These are phyloP conservation scores for Fraxinus quadrangulata DNA, from an alignment of 257 asterid species.

Conservation along the genomic window DNA sequence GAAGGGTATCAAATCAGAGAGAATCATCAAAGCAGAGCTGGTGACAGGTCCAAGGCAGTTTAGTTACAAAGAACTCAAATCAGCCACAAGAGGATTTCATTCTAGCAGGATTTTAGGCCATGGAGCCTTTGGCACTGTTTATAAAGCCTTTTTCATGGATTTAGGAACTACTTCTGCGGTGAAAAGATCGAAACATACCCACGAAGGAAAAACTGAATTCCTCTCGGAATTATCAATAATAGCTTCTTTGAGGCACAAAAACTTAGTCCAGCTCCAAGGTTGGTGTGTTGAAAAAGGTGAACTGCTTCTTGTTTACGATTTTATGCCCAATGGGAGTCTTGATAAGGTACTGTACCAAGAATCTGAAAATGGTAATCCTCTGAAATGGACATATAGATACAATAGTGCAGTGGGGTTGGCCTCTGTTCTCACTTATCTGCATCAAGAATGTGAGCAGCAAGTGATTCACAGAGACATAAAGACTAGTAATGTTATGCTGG, in stretches of 20 bases:
- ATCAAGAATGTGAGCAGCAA: slow-evolving; percentile 95
- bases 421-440: slow-evolving; percentile 76
- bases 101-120: slow-evolving; percentile 70
- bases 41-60: slow-evolving; percentile 77
- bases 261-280: slow-evolving; percentile 81
- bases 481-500: slow-evolving; percentile 84
- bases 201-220: slow-evolving; percentile 82
- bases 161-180: slow-evolving; percentile 63
- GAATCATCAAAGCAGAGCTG: slow-evolving; percentile 53
- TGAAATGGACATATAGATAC: slow-evolving; percentile 74
- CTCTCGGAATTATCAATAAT: slow-evolving; percentile 79
- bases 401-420: slow-evolving; percentile 88
- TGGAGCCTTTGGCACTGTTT: slow-evolving; percentile 93
- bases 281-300: slow-evolving; percentile 92
- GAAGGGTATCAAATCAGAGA: slow-evolving; percentile 53
- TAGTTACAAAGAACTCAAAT: slow-evolving; percentile 62
- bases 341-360: slow-evolving; percentile 67
- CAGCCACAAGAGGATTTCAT: slow-evolving; percentile 86
- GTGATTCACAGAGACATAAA: slow-evolving; percentile 93
- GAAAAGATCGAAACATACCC: slow-evolving; percentile 81
- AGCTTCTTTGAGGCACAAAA: slow-evolving; percentile 88
- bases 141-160: slow-evolving; percentile 60
- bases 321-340: slow-evolving; percentile 84
- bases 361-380: slow-evolving; percentile 35
- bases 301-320: slow-evolving; percentile 84